Evolutionary conservation across 108 stramenopile species (phyloP), one percentile per base, ranked within the genome.

Genomic region (Cylindrotheca closterium): DNA sequence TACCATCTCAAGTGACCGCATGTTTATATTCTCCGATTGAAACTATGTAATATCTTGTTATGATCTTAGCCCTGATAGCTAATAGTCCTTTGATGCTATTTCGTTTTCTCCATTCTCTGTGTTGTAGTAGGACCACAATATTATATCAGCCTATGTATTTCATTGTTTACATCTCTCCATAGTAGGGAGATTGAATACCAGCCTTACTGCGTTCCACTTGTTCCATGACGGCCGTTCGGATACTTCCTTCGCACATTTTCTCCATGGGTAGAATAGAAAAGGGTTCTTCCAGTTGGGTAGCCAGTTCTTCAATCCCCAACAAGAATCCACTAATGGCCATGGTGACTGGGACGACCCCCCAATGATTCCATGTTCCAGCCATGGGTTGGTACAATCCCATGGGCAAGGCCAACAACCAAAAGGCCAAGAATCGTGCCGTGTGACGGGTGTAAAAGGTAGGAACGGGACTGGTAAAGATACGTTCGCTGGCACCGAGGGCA

Each of bases 201-300:
- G 37, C 37, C 37, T 42, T 42, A 15, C 37, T 42, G 25, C 66
- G 66, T 67, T 70, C 37, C 4, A 70, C 60, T 45, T 70, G 68
- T 37, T 70, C 68, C 50, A 52, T 51, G 23, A 56, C 60, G 23
- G 68, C 26, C 4, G 51, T 21, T 8, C 68, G 54, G 27, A 70
- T 70, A 32, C 68, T 51, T 19, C 60, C 55, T 17, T 50, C 65
- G 46, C 78, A 79, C 34, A 85, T 81, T 52, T 55, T 68, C 21
- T 74, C 63, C 78, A 90, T 73, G 7, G 86, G 89, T 2, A 91
- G 49, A 51, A 91, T 80, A 0, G 81, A 72, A 65, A 91, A 91
- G 27, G 89, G 89, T 49, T 91, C 89, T 73, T 91, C 87, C 51
- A 88, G 47, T 52, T 92, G 87, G 29, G 70, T 75, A 5, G 84